These are phyloP conservation scores for Mycena venus DNA, from an alignment of 768 basidiomycete species.

Conservation along the genomic window DNA sequence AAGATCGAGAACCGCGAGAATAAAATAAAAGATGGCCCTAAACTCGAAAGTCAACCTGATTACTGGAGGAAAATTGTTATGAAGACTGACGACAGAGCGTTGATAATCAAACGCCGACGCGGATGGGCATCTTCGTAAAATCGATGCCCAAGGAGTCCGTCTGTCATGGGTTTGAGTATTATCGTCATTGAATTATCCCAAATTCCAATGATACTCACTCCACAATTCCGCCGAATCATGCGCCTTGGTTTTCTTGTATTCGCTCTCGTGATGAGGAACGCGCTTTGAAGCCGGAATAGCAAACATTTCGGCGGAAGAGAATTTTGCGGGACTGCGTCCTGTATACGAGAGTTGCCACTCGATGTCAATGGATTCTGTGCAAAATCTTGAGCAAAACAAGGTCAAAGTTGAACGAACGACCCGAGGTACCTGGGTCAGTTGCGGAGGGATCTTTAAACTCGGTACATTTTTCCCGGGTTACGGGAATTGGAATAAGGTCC, in stretches of 20 bases:
- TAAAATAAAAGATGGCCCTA: conserved; percentile 35
- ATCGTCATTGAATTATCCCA: neutral
- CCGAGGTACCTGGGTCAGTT: conserved; percentile 14
- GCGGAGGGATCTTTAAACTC: neutral
- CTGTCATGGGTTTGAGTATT: conserved; percentile 26
- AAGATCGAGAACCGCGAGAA: conserved; percentile 35
- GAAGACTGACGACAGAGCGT: conserved; percentile 26
- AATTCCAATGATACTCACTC: conserved; percentile 35
- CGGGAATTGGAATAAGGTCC: conserved; percentile 48
- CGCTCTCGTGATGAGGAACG: conserved; percentile 38
- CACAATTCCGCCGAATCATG: conserved; percentile 42
- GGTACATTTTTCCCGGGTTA: conserved; percentile 46
- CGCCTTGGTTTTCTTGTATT: conserved; percentile 33
- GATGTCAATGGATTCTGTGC: conserved; percentile 43
- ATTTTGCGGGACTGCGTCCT: conserved; percentile 40
- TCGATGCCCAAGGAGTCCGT: conserved; percentile 45
- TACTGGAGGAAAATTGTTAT: neutral
- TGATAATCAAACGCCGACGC: conserved; percentile 37
- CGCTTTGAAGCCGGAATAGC: neutral
- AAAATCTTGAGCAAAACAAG: no score
- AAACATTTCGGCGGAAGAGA: conserved; percentile 32
- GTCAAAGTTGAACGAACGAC: neutral
- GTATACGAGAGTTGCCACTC: conserved; percentile 50
- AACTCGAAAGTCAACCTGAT: neutral
- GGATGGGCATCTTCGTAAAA: conserved; percentile 46